A percentile compares a stretch with the other conserved stretches of the same genome.
Evolutionary conservation across 1,284 basidiomycete species (phyloP).

Genomic region (Boletellus dicymbophilus): DNA sequence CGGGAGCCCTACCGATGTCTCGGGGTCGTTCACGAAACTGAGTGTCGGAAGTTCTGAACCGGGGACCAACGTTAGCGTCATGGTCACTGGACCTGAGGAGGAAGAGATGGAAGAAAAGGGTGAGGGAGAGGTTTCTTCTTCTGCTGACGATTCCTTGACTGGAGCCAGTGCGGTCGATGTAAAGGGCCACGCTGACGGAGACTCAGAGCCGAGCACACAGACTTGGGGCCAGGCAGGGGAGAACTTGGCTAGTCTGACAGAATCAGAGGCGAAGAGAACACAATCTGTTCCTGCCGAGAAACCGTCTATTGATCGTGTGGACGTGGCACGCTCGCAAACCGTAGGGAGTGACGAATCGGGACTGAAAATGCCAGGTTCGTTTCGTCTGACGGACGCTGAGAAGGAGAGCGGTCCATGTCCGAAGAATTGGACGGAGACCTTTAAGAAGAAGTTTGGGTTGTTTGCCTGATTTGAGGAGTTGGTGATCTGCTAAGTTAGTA

Average conservation of each 20-base stretch:
- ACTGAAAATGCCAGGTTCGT: constrained; percentile 50
- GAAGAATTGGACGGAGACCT: constrained; percentile 20
- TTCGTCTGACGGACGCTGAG: constrained; percentile 33
- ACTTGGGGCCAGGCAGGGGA: background rate
- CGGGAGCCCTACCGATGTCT: constrained; percentile 21
- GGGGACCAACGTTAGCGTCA: constrained; percentile 28
- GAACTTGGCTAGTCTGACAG: background rate
- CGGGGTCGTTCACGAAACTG: constrained; percentile 27
- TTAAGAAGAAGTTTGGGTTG: constrained; percentile 28
- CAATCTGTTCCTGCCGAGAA: background rate
- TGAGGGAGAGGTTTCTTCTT: constrained; percentile 22
- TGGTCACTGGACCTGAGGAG: constrained; percentile 36
- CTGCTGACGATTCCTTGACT: constrained; percentile 21
- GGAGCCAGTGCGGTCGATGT: constrained; percentile 12
- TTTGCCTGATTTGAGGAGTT: constrained; percentile 17
- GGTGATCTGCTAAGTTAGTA: constrained; percentile 8
- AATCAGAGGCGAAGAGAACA: background rate
- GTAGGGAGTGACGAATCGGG: constrained; percentile 36
- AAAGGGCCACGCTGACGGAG: constrained; percentile 9
- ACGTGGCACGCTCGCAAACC: constrained; percentile 14
- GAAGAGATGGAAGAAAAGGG: constrained; percentile 20
- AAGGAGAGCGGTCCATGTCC: constrained; percentile 2
- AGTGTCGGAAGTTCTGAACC: constrained; percentile 29
- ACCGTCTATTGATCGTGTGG: background rate
- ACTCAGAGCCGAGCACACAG: constrained; percentile 1